Percentiles rank a stretch among this genome's conserved stretches.
Evolutionary conservation across 75 land plant species (phyloP).

Genomic region (Isoetes taiwanensis): DNA sequence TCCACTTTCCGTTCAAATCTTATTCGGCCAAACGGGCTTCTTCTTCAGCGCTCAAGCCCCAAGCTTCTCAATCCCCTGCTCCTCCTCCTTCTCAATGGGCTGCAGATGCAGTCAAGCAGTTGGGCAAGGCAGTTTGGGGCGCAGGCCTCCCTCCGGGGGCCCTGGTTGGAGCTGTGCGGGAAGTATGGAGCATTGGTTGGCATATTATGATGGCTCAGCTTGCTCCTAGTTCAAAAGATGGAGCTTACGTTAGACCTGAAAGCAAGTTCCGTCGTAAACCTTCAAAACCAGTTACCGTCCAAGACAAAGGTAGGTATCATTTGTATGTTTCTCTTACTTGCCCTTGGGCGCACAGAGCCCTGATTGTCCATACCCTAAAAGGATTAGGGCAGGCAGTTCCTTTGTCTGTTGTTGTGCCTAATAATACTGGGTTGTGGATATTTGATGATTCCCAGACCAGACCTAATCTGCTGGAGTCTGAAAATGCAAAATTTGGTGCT

Average conservation of each 20-base stretch:
- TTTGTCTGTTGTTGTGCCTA: slow-evolving; percentile 59
- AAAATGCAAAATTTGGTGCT: too few species aligned
- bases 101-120: slow-evolving; percentile 21
- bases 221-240: slow-evolving; percentile 56
- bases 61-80: too few species aligned
- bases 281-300: neutral
- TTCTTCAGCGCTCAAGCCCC: too few species aligned
- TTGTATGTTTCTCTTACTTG: slow-evolving; percentile 75
- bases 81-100: too few species aligned
- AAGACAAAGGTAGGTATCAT: slow-evolving; percentile 29
- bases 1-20: too few species aligned
- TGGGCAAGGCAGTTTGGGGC: slow-evolving; percentile 63
- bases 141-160: slow-evolving; percentile 56
- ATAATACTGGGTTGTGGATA: slow-evolving; percentile 57
- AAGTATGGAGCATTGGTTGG: slow-evolving; percentile 66
- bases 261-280: slow-evolving; percentile 30
- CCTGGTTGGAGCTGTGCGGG: slow-evolving; percentile 56
- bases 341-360: slow-evolving; percentile 88
- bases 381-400: slow-evolving; percentile 44
- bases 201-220: slow-evolving; percentile 89
- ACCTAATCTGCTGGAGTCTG: too few species aligned
- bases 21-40: too few species aligned
- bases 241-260: slow-evolving; percentile 28
- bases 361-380: slow-evolving; percentile 64
- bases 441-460: slow-evolving; percentile 12